Percentiles rank a stretch among this genome's conserved stretches.
phyloP scores from a whole-genome alignment of 805 yeast species.

The Zygotorulaspora danielsina region DNA sequence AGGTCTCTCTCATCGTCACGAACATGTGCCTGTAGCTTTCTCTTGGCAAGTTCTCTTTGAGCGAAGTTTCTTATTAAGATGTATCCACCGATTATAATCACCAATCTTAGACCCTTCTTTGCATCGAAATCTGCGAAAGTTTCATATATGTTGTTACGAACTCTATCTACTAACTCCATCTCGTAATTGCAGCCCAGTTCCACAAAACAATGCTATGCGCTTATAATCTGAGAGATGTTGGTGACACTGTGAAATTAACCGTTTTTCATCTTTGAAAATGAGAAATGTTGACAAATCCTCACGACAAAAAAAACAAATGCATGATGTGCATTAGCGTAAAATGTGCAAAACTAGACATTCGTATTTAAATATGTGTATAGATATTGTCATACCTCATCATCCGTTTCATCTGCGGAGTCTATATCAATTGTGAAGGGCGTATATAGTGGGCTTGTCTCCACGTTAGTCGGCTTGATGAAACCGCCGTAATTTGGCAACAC shows the following conservation, averaged over 20 bases:
- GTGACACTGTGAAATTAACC: too few relatives aligned
- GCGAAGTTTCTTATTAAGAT: slow-evolving; percentile 53
- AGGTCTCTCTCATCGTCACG: slow-evolving; percentile 33
- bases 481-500: slow-evolving; percentile 58
- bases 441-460: slow-evolving; percentile 61
- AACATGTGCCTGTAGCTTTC: slow-evolving; percentile 49
- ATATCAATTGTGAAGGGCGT: slow-evolving; percentile 45
- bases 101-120: slow-evolving; percentile 25
- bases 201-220: neutral
- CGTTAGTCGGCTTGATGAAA: slow-evolving; percentile 64
- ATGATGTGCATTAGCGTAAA: too few relatives aligned
- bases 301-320: too few relatives aligned
- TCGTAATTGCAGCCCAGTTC: neutral
- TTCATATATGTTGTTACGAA: slow-evolving; percentile 17
- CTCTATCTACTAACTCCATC: slow-evolving; percentile 15
- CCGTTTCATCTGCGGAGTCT: slow-evolving; percentile 23
- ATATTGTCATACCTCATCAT: slow-evolving; percentile 44
- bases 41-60: slow-evolving; percentile 51
- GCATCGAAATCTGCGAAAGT: slow-evolving; percentile 20
- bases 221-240: too few relatives aligned
- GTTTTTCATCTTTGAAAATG: too few relatives aligned
- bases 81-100: slow-evolving; percentile 60
- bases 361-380: too few relatives aligned
- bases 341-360: too few relatives aligned
- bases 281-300: too few relatives aligned